Base-by-base conservation (phyloP, 345 rosid genomes). In the Bretschneidera sinensis region DNA sequence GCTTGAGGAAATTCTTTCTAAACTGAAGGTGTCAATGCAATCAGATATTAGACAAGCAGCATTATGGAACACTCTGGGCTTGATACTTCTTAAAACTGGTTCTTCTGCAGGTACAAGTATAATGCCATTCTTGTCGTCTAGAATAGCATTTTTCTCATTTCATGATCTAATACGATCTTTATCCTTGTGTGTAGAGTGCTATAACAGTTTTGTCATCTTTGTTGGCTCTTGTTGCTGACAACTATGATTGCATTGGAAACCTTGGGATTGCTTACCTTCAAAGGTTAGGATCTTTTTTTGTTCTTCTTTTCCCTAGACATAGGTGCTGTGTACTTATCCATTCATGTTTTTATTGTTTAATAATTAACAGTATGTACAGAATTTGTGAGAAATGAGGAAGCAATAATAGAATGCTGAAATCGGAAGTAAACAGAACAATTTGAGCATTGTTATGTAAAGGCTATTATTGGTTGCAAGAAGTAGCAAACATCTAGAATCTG, bases 241-340 rank as follows among this genome's bases (percentile, higher is more conserved):
- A 90, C 73, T 79, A 67, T 52, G 99, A 92, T 75, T 92, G 99
- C 83, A 81, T 87, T n/a, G 87, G 75, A 68, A 94, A 90, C 77
- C 85, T 94, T 43, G 99, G 97, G 64, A 79, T 88, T 62, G 97
- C 95, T 48, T 85, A 85, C 74, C 83, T 94, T 43, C 99, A 86
- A 72, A 84, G 84, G 99, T 94, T 61, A 74, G 67, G 21, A 22
- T 54, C 24, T 62, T 43, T 18, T 24, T 43, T 39, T 39, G n/a
- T n/a, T n/a, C n/a, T n/a, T n/a, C n/a, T n/a, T n/a, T n/a, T n/a
- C n/a, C n/a, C n/a, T n/a, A n/a, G n/a, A n/a, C n/a, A n/a, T n/a
- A n/a, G n/a, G n/a, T n/a, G n/a, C n/a, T n/a, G n/a, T n/a, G n/a
- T n/a, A n/a, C n/a, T n/a, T n/a, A n/a, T n/a, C n/a, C n/a, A 43